These are phyloP conservation scores for Malassezia brasiliensis DNA, from an alignment of 1,284 basidiomycete species.

Conservation along the genomic window DNA sequence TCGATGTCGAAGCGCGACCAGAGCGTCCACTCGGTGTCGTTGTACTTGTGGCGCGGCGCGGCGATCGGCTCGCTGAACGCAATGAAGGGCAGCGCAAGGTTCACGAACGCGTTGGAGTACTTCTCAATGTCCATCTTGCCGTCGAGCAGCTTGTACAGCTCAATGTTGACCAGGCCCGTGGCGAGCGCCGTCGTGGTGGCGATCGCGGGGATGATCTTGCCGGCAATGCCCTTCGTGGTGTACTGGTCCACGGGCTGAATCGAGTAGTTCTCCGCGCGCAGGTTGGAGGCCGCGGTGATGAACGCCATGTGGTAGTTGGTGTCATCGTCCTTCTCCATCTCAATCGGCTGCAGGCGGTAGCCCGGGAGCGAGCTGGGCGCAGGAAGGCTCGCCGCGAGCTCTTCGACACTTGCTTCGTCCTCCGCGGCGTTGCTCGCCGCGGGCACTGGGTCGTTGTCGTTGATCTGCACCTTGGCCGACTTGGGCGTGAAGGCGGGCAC, in stretches of 20 bases:
- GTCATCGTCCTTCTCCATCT: constrained; percentile 99
- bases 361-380: constrained; percentile 64
- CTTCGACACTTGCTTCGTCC: constrained; percentile 30
- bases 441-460: constrained; percentile 77
- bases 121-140: constrained; percentile 82
- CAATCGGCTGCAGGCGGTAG: constrained; percentile 84
- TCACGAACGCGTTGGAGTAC: constrained; percentile 93
- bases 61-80: constrained; percentile 97
- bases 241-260: constrained; percentile 82
- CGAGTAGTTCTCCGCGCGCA: constrained; percentile 89
- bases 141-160: constrained; percentile 91
- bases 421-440: constrained; percentile 49
- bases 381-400: constrained; percentile 39
- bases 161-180: constrained; percentile 87
- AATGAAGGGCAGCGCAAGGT: constrained; percentile 95
- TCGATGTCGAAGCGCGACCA: constrained; percentile 90
- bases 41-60: constrained; percentile 53
- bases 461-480: constrained; percentile 87
- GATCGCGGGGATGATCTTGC: constrained; percentile 99
- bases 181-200: constrained; percentile 94
- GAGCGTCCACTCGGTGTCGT: constrained; percentile 81
- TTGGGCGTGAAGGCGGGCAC: constrained; percentile 89
- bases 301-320: constrained; percentile 98
- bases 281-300: constrained; percentile 93
- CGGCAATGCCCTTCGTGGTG: constrained; percentile 95